A percentile compares a stretch with the other conserved stretches of the same genome.
Conservation (phyloP, 2,329 filamentous ascomycete genomes). For the Pestalotiopsis sp. region DNA sequence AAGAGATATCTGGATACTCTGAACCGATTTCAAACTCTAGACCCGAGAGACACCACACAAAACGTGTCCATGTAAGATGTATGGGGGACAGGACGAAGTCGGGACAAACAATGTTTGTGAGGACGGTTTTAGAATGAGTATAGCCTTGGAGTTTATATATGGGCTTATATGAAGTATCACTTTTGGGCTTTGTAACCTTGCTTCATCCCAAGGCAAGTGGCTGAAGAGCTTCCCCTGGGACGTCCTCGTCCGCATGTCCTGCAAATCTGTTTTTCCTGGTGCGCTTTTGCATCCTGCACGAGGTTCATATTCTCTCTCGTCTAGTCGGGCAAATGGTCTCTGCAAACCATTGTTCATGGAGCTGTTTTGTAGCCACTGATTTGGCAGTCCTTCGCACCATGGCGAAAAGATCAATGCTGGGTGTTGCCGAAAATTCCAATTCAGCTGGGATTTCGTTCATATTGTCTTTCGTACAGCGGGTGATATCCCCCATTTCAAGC, state of each 20-base stretch:
- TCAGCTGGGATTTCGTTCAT: not conserved
- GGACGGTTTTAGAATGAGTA: not conserved
- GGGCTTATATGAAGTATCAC: not conserved
- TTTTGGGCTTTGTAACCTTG: not conserved
- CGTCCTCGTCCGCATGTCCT: not conserved
- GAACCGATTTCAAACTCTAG: not conserved
- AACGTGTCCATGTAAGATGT: not conserved
- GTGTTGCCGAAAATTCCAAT: not conserved
- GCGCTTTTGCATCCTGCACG: not conserved
- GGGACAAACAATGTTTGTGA: not conserved
- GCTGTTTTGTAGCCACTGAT: too few relatives aligned
- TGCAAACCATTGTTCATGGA: too few relatives aligned
- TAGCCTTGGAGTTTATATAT: not conserved
- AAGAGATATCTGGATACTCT: not conserved
- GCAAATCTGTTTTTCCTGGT: not conserved
- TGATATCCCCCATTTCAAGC: constrained; percentile 21
- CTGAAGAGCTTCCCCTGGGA: not conserved
- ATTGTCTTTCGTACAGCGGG: not conserved
- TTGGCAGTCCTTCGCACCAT: too few relatives aligned
- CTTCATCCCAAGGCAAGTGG: not conserved
- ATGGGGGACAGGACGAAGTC: not conserved
- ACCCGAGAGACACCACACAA: not conserved
- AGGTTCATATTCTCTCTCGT: not conserved
- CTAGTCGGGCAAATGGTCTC: not conserved
- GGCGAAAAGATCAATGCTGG: not conserved